Base-by-base conservation (phyloP, 1,139 yeast species). In the Kodamaea sp. region DNA sequence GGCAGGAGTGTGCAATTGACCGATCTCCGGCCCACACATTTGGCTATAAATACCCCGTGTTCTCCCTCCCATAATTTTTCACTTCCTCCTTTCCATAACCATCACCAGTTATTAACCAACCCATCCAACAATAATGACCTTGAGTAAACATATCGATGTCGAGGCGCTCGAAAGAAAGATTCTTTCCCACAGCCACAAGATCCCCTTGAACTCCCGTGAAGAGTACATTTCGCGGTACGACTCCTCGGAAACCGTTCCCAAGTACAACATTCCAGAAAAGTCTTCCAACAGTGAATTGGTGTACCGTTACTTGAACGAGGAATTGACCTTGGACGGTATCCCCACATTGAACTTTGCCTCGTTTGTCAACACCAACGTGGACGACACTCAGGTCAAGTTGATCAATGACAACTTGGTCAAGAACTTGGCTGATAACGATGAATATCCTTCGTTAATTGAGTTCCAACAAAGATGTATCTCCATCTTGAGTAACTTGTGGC, bases 391-490 rank as follows among this genome's bases (percentile, higher is more conserved):
- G 16, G 41, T 48, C 41, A 69, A 69, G 47, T 70, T 89, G 46
- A 73, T 82, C 37, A 37, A 57, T 20, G 90, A 85, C 53, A 88
- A 89, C 58, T 52, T 87, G 42, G 83, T 87, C 48, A 89, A 89
- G 71, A 89, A 89, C 61, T 67, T 89, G 55, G 96, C 96, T 8
- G 97, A 89, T 61, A 83, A 84, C 50, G 96, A 89, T 57, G 97
- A 89, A 66, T 89, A 89, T 59, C 97, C 97, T 7, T 83, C 90
- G 28, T 61, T 89, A 59, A 71, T 87, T 53, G 92, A 83, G 41
- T 58, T 86, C 46, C 95, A 90, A 47, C 74, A 80, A 43, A 76
- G 96, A 48, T 88, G 96, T 62, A 76, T 89, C 39, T 75, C 89
- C 22, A 89, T 89, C 51, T 58, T 89, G 43, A 79, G 89, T 15